phyloP scores from a whole-genome alignment of 1,139 yeast genomes.

The Lizanozyma gosingica region DNA sequence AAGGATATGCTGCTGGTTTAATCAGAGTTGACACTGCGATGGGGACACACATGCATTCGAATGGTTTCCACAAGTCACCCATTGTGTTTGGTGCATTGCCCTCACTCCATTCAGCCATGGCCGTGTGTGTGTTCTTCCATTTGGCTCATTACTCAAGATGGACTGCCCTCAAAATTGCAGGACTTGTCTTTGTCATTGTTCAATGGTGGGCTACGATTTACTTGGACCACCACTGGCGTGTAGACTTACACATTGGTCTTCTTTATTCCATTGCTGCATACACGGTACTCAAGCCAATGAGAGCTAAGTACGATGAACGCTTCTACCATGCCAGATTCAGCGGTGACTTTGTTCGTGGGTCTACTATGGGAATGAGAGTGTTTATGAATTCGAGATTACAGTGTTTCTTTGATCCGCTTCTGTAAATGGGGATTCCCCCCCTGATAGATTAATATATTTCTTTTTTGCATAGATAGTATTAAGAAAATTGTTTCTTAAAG shows the following conservation, averaged over 20 bases:
- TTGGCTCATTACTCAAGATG: slow-evolving; percentile 29
- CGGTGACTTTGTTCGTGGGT: slow-evolving; percentile 19
- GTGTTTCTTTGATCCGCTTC: slow-evolving; percentile 41
- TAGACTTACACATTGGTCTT: slow-evolving; percentile 49
- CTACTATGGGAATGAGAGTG: slow-evolving; percentile 54
- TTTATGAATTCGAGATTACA: slow-evolving; percentile 37
- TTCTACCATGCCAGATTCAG: slow-evolving; percentile 24
- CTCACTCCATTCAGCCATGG: slow-evolving; percentile 58
- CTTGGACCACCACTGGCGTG: slow-evolving; percentile 62
- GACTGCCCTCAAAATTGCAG: slow-evolving; percentile 21
- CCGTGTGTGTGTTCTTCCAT: slow-evolving; percentile 40
- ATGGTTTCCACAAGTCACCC: slow-evolving; percentile 59
- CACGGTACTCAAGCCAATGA: slow-evolving; percentile 18
- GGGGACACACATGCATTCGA: slow-evolving; percentile 52
- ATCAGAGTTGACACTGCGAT: slow-evolving; percentile 54
- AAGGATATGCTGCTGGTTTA: slow-evolving; percentile 65
- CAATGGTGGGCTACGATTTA: slow-evolving; percentile 78
- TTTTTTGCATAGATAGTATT: too few relatives aligned
- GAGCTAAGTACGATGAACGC: slow-evolving; percentile 16
- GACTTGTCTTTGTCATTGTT: slow-evolving; percentile 32
- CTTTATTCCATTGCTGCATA: slow-evolving; percentile 39
- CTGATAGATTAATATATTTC: too few relatives aligned
- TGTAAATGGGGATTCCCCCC: too few relatives aligned
- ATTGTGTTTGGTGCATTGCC: slow-evolving; percentile 69
- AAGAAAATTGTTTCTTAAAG: too few relatives aligned